phyloP scores from a whole-genome alignment of 257 asterid species.

The Anisodus acutangulus region DNA sequence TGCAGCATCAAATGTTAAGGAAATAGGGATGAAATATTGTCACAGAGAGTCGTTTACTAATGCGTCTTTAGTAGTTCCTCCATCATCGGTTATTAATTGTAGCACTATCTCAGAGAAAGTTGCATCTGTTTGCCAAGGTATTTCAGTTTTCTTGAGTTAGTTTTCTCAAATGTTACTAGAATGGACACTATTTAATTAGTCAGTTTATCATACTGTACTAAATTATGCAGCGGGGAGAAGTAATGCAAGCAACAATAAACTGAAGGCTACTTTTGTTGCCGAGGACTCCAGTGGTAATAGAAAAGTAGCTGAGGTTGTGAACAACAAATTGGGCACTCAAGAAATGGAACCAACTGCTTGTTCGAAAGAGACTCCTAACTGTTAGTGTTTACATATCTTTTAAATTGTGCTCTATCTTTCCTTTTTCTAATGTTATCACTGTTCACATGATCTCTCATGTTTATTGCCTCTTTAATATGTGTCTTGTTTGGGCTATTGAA shows the following conservation, averaged over 20 bases:
- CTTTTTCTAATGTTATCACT: constrained; percentile 19
- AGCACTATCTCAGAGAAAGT: constrained; percentile 44
- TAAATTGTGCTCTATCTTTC: constrained; percentile 24
- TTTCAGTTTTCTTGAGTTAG: constrained; percentile 28
- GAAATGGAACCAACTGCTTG: constrained; percentile 42
- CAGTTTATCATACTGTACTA: constrained; percentile 22
- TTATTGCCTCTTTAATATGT: constrained; percentile 22
- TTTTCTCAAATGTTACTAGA: constrained; percentile 28
- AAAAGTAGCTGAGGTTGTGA: constrained; percentile 41
- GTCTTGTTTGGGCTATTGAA: constrained; percentile 30
- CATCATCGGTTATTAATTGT: constrained; percentile 40
- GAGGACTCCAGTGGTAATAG: constrained; percentile 41
- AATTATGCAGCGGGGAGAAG: constrained; percentile 45
- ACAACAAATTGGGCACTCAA: constrained; percentile 37
- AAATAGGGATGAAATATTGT: constrained; percentile 39
- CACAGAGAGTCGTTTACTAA: constrained; percentile 34
- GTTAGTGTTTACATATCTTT: constrained; percentile 47
- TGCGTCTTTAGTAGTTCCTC: constrained; percentile 36
- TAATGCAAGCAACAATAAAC: constrained; percentile 43
- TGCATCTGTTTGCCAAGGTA: constrained; percentile 58
- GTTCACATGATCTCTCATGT: constrained; percentile 30
- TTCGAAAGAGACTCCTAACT: constrained; percentile 49
- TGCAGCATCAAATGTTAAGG: constrained; percentile 31
- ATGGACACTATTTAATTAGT: background rate
- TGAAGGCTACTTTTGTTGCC: constrained; percentile 35